Evolutionary conservation across 192 early-diverging fungal genomes (phyloP), one percentile per base, ranked within the genome.

Genomic region (Coemansia reversa): DNA sequence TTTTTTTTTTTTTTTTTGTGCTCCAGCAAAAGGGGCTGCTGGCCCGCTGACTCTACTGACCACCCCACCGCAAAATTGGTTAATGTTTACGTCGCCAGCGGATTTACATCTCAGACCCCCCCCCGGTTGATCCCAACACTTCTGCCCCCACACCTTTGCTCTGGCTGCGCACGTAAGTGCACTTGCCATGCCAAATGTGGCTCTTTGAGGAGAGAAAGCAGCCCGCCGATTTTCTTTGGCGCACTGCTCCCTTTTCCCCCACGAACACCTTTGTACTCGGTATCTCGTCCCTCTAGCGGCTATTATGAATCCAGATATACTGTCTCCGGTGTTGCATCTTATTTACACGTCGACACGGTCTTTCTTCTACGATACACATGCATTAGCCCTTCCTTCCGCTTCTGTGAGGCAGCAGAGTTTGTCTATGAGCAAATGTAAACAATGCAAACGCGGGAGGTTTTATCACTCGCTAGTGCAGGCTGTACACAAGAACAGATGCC

Each of bases 251-350:
- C 33, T 3, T 27, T 27, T 20, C 19, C 56, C 14, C 35, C 42
- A 20, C 33, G 23, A 33, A 42, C 20, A 20, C n/a, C 30, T 35
- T 35, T 12, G 51, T 30, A 22, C 55, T 3, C 30, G 12, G 32
- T 29, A 20, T 20, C 11, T 20, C 11, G 8, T 35, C 19, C 27
- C 28, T 29, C 55, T n/a, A 35, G 18, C 16, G 30, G n/a, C 24
- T 60, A 48, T 49, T 42, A 24, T 59, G 58, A 59, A 59, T 59
- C 58, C 33, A 32, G 58, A 59, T 59, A 59, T 59, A 35, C 58
- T 24, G 33, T 24, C 14, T 12, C 39, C 14, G 14, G 9, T 45
- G 39, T 14, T 16, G 39, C 16, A 3, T 45, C 12, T 16, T 45
- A 45, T 45, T 45, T 16, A 16, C 39, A 45, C 14, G 39, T 45